Percentiles rank a stretch among this genome's conserved stretches.
Conservation (phyloP, 139 green algal genomes). For the Coelastrella sp. region DNA sequence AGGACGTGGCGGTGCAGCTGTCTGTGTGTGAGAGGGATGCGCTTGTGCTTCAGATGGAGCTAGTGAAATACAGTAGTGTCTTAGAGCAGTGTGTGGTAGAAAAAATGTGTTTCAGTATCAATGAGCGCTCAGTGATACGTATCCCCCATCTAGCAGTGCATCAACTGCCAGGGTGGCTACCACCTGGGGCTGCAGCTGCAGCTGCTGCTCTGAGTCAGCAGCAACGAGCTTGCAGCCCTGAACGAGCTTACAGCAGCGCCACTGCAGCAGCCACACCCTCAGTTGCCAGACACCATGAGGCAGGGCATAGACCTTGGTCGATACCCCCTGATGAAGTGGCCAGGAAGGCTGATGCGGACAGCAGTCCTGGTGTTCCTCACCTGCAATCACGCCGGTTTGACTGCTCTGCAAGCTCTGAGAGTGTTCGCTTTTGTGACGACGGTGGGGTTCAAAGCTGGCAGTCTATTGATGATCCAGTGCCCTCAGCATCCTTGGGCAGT, state of each 20-base stretch:
- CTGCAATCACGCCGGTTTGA: background rate
- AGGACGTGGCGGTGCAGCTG: constrained; percentile 36
- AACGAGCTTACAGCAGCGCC: background rate
- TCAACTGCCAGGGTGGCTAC: constrained; percentile 25
- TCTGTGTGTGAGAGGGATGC: constrained; percentile 36
- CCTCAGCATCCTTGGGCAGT: constrained; percentile 34
- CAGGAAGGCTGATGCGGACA: background rate
- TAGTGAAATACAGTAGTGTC: constrained; percentile 41
- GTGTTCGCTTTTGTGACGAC: constrained; percentile 29
- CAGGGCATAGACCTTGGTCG: background rate
- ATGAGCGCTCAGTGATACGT: constrained; percentile 23
- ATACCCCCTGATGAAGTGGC: background rate
- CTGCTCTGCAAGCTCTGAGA: constrained; percentile 8
- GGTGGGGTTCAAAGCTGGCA: constrained; percentile 33
- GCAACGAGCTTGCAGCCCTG: background rate
- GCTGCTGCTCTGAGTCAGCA: constrained; percentile 6
- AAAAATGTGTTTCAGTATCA: constrained; percentile 26
- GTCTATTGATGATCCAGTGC: constrained; percentile 24
- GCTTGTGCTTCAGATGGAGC: constrained; percentile 26
- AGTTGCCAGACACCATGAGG: background rate
- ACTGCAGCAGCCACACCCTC: background rate
- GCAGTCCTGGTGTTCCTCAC: background rate
- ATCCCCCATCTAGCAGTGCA: constrained; percentile 30
- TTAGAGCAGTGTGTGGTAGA: constrained; percentile 43
- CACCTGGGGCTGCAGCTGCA: constrained; percentile 9